Conservation (phyloP, 1,284 basidiomycete species). For the Rhodotorula sp. region DNA sequence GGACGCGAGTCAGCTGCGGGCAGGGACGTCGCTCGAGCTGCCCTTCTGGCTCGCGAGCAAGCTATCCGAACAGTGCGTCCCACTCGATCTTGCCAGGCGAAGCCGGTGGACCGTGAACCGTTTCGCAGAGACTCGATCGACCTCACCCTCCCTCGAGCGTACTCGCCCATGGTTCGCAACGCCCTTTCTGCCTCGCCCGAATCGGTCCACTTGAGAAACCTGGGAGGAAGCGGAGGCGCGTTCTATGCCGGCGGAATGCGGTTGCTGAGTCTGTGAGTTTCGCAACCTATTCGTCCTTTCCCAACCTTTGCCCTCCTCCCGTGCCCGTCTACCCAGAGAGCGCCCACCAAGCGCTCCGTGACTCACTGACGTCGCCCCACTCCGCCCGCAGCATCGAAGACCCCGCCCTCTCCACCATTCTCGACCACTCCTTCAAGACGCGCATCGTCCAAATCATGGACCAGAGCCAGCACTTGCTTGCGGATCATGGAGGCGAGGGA, state of each 20-base stretch:
- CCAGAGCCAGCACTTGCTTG: constrained; percentile 44
- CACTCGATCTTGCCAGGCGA: not conserved
- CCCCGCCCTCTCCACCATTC: constrained; percentile 30
- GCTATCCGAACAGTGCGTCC: constrained; percentile 28
- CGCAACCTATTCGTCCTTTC: not conserved
- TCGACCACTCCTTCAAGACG: constrained; percentile 41
- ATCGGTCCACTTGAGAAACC: constrained; percentile 44
- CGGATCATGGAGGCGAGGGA: constrained; percentile 40
- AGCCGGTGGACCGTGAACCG: no score
- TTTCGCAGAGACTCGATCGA: constrained; percentile 41
- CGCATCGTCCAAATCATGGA: constrained; percentile 46
- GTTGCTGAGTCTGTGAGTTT: constrained; percentile 11
- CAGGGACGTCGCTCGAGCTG: constrained; percentile 43
- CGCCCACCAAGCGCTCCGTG: no score
- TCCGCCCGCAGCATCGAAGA: constrained; percentile 41
- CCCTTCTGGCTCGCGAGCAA: constrained; percentile 46
- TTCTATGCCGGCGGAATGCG: constrained; percentile 44
- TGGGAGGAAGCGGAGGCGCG: constrained; percentile 43
- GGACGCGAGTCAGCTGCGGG: constrained; percentile 37
- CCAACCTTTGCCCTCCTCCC: not conserved
- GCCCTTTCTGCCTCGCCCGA: constrained; percentile 43
- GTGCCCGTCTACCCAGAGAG: not conserved
- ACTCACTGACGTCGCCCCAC: not conserved
- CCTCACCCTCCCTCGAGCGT: constrained; percentile 44
- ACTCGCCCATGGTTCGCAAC: constrained; percentile 43